Base-by-base conservation (phyloP, 1,284 basidiomycete species). In the Vanrija sp. region DNA sequence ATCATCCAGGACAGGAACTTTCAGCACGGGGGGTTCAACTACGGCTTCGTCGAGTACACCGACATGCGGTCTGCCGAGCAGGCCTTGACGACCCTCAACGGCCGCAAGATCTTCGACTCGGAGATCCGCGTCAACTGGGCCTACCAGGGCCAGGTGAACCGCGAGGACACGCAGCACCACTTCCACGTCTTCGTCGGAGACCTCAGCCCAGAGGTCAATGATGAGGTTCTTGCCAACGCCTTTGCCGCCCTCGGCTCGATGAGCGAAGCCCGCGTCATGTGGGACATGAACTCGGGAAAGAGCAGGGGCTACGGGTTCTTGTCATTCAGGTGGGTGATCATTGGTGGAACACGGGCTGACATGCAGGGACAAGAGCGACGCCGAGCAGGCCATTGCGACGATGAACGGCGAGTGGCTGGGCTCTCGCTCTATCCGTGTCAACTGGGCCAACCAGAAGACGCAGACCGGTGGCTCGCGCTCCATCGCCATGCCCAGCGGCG, bases 331-430 rank as follows among this genome's bases (percentile, higher is more conserved):
- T 74, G 60, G 56, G 72, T 68, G 1, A 7, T 7, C 38, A 1
- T 3, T 14, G 1, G 9, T 2, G 18, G 18, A 41, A 3, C 12
- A 3, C 8, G 38, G 16, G 18, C 53, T 54, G 43, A 89, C 89
- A 12, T 91, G 93, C 82, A 84, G 92, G 64, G 92, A 96, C 79
- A 94, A 94, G 78, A 88, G 89, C 49, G 95, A 99, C 69, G 96
- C 96, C 25, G 94, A 98, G 74, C 90, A 95, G 74, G 94, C 95
- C 45, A 98, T 98, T 71, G 88, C 88, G 27, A 92, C 93, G 50
- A 98, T 98, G 94, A 98, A 98, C 70, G 96, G 96, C 53, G 95
- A 98, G 81, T 98, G 92, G 93, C 83, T 99, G 41, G 95, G 95
- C 47, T 90, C 90, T 43, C 85, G 96, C 59, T 92, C 94, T 51